phyloP scores from a whole-genome alignment of 768 basidiomycete species.

The Russula sp. region DNA sequence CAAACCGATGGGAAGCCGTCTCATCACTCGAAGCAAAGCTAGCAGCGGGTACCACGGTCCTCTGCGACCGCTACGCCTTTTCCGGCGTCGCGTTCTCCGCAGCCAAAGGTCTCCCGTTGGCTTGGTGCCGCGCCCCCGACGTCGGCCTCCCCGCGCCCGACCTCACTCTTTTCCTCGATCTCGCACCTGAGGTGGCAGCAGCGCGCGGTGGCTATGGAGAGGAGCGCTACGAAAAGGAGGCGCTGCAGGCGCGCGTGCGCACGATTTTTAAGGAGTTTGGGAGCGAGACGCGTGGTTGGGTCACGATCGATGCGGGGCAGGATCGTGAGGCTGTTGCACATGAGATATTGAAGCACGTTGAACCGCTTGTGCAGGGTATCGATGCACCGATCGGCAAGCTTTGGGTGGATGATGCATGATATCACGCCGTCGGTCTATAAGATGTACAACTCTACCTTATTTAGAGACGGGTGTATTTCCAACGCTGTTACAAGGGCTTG shows the following conservation, averaged over 20 bases:
- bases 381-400: constrained; percentile 47
- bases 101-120: constrained; percentile 64
- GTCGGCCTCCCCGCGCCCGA: constrained; percentile 87
- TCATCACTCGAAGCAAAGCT: constrained; percentile 64
- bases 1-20: constrained; percentile 96
- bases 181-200: constrained; percentile 66
- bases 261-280: constrained; percentile 57
- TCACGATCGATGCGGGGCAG: constrained; percentile 56
- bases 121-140: constrained; percentile 87
- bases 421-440: not conserved
- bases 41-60: constrained; percentile 60
- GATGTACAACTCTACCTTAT: not conserved
- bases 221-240: constrained; percentile 83
- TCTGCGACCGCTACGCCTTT: constrained; percentile 95
- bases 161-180: constrained; percentile 80
- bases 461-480: constrained; percentile 1
- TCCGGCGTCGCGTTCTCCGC: constrained; percentile 91
- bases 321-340: constrained; percentile 49
- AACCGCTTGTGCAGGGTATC: constrained; percentile 43
- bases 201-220: constrained; percentile 77
- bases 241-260: constrained; percentile 67
- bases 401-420: constrained; percentile 41
- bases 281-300: constrained; percentile 44
- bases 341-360: constrained; percentile 54
- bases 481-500: constrained; percentile 22